phyloP scores from a whole-genome alignment of 1,284 basidiomycete genomes.

The Vanrija pseudolonga region DNA sequence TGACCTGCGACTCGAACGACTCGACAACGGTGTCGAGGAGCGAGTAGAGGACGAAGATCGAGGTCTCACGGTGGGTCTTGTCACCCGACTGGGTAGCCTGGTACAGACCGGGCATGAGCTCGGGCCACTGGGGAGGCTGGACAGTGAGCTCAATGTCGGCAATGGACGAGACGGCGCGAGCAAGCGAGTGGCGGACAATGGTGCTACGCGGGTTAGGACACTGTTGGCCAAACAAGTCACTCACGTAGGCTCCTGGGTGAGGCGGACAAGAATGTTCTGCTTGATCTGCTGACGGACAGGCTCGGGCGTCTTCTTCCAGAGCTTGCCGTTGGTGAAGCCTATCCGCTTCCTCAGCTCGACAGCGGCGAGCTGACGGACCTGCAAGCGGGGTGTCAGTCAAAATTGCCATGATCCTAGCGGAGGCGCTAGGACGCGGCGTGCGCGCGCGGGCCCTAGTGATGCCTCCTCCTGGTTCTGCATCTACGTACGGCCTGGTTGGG shows the following conservation, averaged over 20 bases:
- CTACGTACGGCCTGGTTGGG: slow-evolving; percentile 55
- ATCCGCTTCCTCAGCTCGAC: slow-evolving; percentile 96
- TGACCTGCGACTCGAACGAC: slow-evolving; percentile 73
- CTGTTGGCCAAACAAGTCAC: slow-evolving; percentile 30
- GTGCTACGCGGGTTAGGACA: slow-evolving; percentile 54
- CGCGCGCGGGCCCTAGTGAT: not conserved
- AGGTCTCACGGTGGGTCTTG: slow-evolving; percentile 80
- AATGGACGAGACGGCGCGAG: slow-evolving; percentile 89
- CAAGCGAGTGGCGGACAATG: slow-evolving; percentile 82
- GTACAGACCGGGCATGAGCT: slow-evolving; percentile 84
- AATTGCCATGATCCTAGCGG: not conserved
- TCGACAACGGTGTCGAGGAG: slow-evolving; percentile 90
- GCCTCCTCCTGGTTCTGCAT: not conserved
- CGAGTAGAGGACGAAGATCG: slow-evolving; percentile 85
- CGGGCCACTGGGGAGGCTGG: slow-evolving; percentile 68
- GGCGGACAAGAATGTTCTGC: slow-evolving; percentile 71
- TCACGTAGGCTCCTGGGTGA: slow-evolving; percentile 74
- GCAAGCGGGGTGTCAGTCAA: not conserved
- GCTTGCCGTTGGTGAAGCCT: slow-evolving; percentile 68
- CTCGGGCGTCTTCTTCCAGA: slow-evolving; percentile 75
- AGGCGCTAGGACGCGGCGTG: not conserved
- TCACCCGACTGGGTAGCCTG: slow-evolving; percentile 68
- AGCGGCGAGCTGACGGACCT: slow-evolving; percentile 97
- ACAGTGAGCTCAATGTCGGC: slow-evolving; percentile 82
- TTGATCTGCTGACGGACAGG: slow-evolving; percentile 81